Conservation (phyloP, 1,139 yeast species). For the Geotrichum bryndzae region DNA sequence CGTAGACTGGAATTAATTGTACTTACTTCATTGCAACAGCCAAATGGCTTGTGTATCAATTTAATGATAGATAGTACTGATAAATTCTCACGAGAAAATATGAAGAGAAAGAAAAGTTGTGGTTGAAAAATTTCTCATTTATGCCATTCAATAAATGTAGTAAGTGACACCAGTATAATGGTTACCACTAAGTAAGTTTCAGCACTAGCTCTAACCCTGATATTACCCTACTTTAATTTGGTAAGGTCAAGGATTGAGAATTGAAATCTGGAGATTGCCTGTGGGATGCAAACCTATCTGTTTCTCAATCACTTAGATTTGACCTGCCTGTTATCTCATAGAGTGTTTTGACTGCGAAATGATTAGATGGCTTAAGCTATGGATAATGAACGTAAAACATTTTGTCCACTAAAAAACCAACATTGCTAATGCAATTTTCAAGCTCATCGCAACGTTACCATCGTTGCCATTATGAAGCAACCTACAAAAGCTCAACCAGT, state of each 20-base stretch:
- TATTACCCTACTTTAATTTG: background rate
- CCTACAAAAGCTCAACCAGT: too few species aligned
- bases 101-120: background rate
- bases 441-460: too few species aligned
- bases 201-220: conserved; percentile 6
- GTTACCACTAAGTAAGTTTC: background rate
- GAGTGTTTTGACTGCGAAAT: too few species aligned
- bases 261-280: too few species aligned
- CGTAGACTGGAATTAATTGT: background rate
- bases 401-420: too few species aligned
- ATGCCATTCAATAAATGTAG: background rate
- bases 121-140: conserved; percentile 1
- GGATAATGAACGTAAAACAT: too few species aligned
- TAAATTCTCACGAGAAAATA: background rate
- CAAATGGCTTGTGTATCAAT: conserved; percentile 1
- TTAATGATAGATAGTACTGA: conserved; percentile 1
- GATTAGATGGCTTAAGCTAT: too few species aligned
- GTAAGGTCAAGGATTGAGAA: background rate
- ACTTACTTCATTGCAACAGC: conserved; percentile 17
- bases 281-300: too few species aligned
- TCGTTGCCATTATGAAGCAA: too few species aligned
- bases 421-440: too few species aligned
- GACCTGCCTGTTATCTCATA: too few species aligned
- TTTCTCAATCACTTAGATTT: too few species aligned
- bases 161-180: background rate